These are phyloP conservation scores for Cutaneotrichosporon dermatis DNA, from an alignment of 1,284 basidiomycete genomes.

Conservation along the genomic window DNA sequence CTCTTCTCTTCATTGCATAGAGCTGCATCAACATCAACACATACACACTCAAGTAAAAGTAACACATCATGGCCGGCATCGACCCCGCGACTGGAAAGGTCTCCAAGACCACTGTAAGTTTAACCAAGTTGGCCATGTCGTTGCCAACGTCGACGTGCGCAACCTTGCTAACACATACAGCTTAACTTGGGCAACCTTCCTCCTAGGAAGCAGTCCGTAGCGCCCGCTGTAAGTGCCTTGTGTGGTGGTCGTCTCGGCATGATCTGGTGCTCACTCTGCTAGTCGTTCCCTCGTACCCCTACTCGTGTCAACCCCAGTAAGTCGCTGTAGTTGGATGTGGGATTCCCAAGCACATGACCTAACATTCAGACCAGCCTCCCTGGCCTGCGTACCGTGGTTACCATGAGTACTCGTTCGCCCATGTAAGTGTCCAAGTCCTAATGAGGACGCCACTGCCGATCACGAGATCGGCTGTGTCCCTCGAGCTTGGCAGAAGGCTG, in stretches of 20 bases:
- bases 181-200: conserved; percentile 48
- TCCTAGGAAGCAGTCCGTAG: conserved; percentile 41
- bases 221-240: neutral
- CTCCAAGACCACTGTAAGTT: conserved; percentile 35
- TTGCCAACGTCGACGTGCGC: neutral
- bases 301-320: conserved; percentile 50
- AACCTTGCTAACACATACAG: conserved; percentile 15
- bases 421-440: conserved; percentile 47
- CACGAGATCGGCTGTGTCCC: neutral
- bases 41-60: neutral
- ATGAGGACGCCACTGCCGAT: no score
- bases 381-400: conserved; percentile 95
- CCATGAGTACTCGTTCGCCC: conserved; percentile 92
- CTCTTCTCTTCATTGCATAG: neutral
- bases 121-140: no score
- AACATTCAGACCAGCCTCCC: conserved; percentile 70
- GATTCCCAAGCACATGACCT: neutral
- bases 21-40: neutral
- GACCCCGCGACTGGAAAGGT: conserved; percentile 37
- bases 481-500: neutral
- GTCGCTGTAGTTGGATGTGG: conserved; percentile 18
- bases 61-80: conserved; percentile 20
- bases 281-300: conserved; percentile 49
- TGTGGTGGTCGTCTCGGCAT: neutral
- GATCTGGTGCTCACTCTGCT: neutral